Base-by-base conservation (phyloP, 345 rosid species). In the Eucalyptus tenuipes region DNA sequence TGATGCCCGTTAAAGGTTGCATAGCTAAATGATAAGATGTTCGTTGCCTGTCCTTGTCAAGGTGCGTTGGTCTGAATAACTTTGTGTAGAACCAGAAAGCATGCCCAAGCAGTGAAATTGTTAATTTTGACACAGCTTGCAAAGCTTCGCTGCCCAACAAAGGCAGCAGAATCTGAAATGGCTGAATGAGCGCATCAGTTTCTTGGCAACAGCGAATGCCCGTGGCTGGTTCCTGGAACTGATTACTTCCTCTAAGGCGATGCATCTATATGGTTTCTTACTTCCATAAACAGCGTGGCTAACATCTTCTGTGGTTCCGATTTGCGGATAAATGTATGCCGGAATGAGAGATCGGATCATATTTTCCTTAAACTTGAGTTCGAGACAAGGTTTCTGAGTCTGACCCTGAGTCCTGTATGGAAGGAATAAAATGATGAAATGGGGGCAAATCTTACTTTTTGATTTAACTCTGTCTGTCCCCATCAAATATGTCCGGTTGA, bases 21-120 rank as follows among this genome's bases (percentile, higher is more conserved):
- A 52, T 17, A 0, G 9, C 24, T 52, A 18, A 18, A 17, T 52
- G 4, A 17, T 17, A 17, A 1, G 55, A 50, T 7, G 24, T 52
- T 18, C 55, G 24, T 17, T 52, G 24, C 55, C 55, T 52, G 55
- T 52, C 55, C 55, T 52, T 18, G 55, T 52, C 24, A 7, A 7
- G 0, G 24, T 7, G 55, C 55, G 24, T 18, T 52, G 10, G 9
- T 25, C 64, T 57, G 13, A 25, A 1, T 25, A 1, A 57, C 64
- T 25, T 25, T 11, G 10, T 2, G 64, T 10, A 57, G 64, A 10
- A 57, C 14, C 64, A 10, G 64, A 25, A 57, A 57, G 64, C n/a
- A 57, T 25, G 15, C n/a, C 14, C 66, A 25, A 5, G 66, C 66
- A 25, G 66, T 57, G 14, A 25, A 57, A 57, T 57, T 57, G 66